phyloP scores from a whole-genome alignment of 805 yeast genomes.

The Ogataea ganodermae region DNA sequence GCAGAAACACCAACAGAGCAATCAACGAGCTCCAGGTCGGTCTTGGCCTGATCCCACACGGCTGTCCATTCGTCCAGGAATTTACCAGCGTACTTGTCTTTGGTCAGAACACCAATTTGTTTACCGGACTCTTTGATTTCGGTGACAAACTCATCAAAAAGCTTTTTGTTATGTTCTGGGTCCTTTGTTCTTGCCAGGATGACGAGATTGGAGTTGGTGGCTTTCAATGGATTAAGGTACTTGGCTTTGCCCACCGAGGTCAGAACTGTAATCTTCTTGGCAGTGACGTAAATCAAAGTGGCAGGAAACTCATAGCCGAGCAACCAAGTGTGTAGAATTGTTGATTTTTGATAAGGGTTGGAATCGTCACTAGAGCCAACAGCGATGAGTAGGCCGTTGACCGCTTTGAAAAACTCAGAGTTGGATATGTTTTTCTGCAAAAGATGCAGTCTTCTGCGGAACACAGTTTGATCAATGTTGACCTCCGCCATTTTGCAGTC shows the following conservation, averaged over 20 bases:
- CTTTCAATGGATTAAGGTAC: constrained; percentile 62
- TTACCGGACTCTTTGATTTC: constrained; percentile 43
- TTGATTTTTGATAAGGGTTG: constrained; percentile 85
- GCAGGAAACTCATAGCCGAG: constrained; percentile 96
- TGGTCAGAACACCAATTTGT: constrained; percentile 65
- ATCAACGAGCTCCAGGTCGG: constrained; percentile 50
- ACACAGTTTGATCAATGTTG: constrained; percentile 51
- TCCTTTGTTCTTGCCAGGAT: constrained; percentile 83
- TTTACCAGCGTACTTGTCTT: constrained; percentile 81
- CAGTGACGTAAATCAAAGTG: constrained; percentile 68
- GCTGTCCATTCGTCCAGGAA: constrained; percentile 80
- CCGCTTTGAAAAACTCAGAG: constrained; percentile 41
- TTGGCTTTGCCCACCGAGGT: constrained; percentile 86
- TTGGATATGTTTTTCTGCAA: constrained; percentile 38
- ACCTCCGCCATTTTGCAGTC: constrained; percentile 54
- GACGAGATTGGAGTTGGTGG: constrained; percentile 42
- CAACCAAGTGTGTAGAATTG: constrained; percentile 87
- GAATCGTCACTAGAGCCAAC: constrained; percentile 87
- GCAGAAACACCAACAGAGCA: constrained; percentile 54
- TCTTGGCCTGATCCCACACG: constrained; percentile 37
- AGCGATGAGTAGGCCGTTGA: constrained; percentile 59
- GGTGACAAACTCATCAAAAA: constrained; percentile 59
- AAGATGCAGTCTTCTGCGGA: constrained; percentile 53
- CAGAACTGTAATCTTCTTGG: constrained; percentile 59
- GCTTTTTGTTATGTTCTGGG: constrained; percentile 65